phyloP scores from a whole-genome alignment of 73 alveolate genomes.

The Diophrys appendiculata region DNA sequence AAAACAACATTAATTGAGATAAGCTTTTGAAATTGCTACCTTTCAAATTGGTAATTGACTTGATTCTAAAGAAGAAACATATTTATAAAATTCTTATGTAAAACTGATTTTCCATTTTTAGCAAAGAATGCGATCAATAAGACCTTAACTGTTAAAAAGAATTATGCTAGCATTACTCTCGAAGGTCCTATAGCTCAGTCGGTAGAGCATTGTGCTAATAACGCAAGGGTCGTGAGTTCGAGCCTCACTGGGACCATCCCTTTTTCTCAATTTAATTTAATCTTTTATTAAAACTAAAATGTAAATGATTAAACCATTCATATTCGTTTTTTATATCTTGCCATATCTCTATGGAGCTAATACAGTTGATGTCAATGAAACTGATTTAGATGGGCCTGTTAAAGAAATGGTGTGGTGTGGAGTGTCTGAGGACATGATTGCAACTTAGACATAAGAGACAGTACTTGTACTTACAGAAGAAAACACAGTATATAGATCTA shows the following conservation, averaged over 20 bases:
- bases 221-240: slow-evolving; percentile 6
- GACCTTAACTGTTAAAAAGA: neutral
- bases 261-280: too few relatives aligned
- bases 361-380: too few relatives aligned
- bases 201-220: slow-evolving; percentile 3
- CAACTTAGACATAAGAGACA: too few relatives aligned
- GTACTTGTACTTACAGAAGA: slow-evolving; percentile 71
- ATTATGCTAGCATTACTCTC: neutral
- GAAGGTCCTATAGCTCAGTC: slow-evolving; percentile 5
- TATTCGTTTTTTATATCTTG: too few relatives aligned
- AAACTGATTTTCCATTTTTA: neutral
- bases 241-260: slow-evolving; percentile 2
- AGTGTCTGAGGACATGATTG: neutral
- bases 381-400: neutral
- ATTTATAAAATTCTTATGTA: too few relatives aligned
- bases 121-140: neutral
- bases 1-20: too few relatives aligned
- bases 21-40: too few relatives aligned
- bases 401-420: slow-evolving; percentile 21
- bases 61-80: neutral
- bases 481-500: slow-evolving; percentile 71
- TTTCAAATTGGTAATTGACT: neutral
- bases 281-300: too few relatives aligned
- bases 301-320: too few relatives aligned
- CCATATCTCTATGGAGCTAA: too few relatives aligned